Evolutionary conservation across 2,329 filamentous ascomycete genomes (phyloP).

Genomic region (Cladosporium sp.): DNA sequence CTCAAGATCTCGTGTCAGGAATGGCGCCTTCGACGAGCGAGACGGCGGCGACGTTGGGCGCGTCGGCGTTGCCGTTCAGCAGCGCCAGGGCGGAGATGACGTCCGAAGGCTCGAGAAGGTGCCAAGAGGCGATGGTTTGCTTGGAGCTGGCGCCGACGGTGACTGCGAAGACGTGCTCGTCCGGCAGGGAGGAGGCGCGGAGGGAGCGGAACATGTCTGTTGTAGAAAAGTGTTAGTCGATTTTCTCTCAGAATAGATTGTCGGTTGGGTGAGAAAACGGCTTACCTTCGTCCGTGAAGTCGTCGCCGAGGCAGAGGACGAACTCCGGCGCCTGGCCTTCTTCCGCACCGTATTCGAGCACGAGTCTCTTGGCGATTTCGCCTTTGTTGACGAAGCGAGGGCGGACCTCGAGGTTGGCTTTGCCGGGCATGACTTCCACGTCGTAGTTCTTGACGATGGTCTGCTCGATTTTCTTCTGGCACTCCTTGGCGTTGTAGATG

Average conservation of each 20-base stretch:
- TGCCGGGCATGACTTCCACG: constrained; percentile 94
- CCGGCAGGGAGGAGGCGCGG: constrained; percentile 50
- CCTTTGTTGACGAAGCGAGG: constrained; percentile 98
- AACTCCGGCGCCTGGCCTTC: constrained; percentile 67
- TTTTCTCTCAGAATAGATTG: constrained; percentile 17
- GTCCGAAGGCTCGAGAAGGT: constrained; percentile 82
- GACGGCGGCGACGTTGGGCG: constrained; percentile 26
- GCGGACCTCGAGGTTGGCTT: constrained; percentile 95
- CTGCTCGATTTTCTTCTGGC: constrained; percentile 73
- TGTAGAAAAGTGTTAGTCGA: constrained; percentile 15
- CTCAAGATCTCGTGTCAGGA: constrained; percentile 16
- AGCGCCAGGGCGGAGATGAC: constrained; percentile 56
- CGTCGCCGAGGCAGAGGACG: constrained; percentile 86
- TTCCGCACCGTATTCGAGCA: constrained; percentile 63
- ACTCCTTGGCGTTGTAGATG: constrained; percentile 72
- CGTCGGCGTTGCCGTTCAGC: constrained; percentile 31
- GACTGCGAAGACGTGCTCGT: constrained; percentile 77
- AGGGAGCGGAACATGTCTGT: constrained; percentile 81
- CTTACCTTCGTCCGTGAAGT: constrained; percentile 94
- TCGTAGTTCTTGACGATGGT: constrained; percentile 77
- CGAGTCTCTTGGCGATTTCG: constrained; percentile 81
- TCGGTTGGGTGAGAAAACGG: neutral
- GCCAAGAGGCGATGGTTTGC: constrained; percentile 85
- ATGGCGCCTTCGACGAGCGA: constrained; percentile 27
- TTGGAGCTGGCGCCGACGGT: constrained; percentile 91